Evolutionary conservation across 2,329 filamentous ascomycete genomes (phyloP).

Genomic region (Diaporthe vaccinii): DNA sequence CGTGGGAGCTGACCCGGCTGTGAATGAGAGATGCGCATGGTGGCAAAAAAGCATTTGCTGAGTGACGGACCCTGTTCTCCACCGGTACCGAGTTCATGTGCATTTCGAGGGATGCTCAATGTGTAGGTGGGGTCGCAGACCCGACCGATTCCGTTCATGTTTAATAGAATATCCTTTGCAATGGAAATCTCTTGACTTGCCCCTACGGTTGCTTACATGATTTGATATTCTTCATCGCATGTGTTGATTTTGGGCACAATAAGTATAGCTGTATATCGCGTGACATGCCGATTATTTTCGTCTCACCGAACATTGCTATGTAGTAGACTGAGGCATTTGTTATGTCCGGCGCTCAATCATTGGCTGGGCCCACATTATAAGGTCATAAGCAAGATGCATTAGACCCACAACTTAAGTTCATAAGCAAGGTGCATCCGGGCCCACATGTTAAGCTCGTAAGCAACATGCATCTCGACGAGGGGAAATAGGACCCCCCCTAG

Average conservation of each 20-base stretch:
- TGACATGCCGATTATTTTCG: neutral
- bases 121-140: no score
- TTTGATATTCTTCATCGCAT: neutral
- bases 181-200: no score
- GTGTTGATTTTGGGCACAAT: neutral
- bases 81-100: no score
- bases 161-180: no score
- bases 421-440: neutral
- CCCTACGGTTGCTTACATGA: neutral
- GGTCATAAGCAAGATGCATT: neutral
- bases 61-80: neutral
- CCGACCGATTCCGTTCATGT: no score
- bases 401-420: neutral
- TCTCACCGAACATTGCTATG: neutral
- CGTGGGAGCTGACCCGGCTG: neutral
- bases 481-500: no score
- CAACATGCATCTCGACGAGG: no score
- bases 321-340: neutral
- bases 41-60: neutral
- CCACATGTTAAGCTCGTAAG: neutral
- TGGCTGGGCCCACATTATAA: slow-evolving; percentile 5
- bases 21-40: neutral
- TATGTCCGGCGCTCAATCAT: neutral
- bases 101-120: no score
- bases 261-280: neutral